Evolutionary conservation across 495 filamentous ascomycete genomes (phyloP).

Genomic region (Tuber calosporum): DNA sequence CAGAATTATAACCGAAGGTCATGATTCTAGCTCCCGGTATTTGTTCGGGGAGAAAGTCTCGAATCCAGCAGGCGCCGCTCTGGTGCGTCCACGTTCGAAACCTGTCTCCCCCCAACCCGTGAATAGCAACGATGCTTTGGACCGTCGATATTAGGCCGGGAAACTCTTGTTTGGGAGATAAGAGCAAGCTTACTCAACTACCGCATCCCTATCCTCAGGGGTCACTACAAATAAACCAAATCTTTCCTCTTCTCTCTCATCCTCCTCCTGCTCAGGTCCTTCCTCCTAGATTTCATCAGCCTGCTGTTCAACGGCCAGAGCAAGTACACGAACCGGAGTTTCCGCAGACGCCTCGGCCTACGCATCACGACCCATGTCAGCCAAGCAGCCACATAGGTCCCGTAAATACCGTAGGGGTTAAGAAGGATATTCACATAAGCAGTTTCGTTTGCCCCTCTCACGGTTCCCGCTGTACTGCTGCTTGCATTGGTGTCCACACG

Average conservation of each 20-base stretch:
- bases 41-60: constrained; percentile 11
- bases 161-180: neutral
- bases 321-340: neutral
- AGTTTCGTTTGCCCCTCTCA: neutral
- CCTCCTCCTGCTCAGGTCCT: neutral
- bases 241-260: neutral
- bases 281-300: neutral
- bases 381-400: neutral
- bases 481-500: neutral
- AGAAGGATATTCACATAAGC: neutral
- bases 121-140: constrained; percentile 47
- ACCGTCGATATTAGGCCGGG: neutral
- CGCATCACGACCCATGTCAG: neutral
- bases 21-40: constrained; percentile 15
- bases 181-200: neutral
- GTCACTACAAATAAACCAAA: constrained; percentile 3
- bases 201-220: neutral
- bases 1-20: constrained; percentile 22
- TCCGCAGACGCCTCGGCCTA: neutral
- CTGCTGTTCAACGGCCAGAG: neutral
- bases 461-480: neutral
- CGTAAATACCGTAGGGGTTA: neutral
- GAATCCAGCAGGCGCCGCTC: constrained; percentile 32
- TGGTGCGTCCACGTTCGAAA: constrained; percentile 38
- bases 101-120: constrained; percentile 47